These are phyloP conservation scores for Grifola frondosa DNA, from an alignment of 1,284 basidiomycete species.

Conservation along the genomic window DNA sequence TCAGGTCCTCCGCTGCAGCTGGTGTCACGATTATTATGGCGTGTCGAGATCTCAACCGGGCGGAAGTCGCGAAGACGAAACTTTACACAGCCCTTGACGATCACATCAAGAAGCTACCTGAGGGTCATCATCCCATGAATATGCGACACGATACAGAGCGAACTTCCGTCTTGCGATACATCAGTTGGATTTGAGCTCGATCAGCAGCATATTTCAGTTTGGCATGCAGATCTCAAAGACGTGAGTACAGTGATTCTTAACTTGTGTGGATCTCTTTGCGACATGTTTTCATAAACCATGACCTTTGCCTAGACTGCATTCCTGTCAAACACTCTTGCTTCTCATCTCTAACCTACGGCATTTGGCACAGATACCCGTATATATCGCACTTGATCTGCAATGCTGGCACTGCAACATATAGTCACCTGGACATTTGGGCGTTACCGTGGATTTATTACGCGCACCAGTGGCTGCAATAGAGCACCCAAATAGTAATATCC, in stretches of 20 bases:
- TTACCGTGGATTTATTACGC: slow-evolving; percentile 51
- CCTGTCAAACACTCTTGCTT: not conserved
- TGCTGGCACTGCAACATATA: slow-evolving; percentile 73
- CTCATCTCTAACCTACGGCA: not conserved
- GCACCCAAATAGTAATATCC: slow-evolving; percentile 60
- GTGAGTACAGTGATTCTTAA: too few relatives aligned
- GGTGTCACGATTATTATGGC: slow-evolving; percentile 81
- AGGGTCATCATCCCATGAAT: slow-evolving; percentile 39
- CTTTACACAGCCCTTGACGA: slow-evolving; percentile 57
- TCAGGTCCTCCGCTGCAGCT: slow-evolving; percentile 26
- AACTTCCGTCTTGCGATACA: slow-evolving; percentile 65
- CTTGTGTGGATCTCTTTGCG: too few relatives aligned
- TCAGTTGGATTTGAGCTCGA: slow-evolving; percentile 63
- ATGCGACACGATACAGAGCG: slow-evolving; percentile 57
- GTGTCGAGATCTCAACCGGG: slow-evolving; percentile 69
- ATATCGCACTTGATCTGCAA: slow-evolving; percentile 83
- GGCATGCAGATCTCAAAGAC: slow-evolving; percentile 51
- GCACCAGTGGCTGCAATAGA: slow-evolving; percentile 53
- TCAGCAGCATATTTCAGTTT: slow-evolving; percentile 67
- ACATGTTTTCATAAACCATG: too few relatives aligned
- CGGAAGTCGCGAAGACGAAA: slow-evolving; percentile 56
- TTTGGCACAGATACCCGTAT: slow-evolving; percentile 66
- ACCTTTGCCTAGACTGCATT: too few relatives aligned
- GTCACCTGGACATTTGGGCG: slow-evolving; percentile 55
- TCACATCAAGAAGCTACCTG: slow-evolving; percentile 41